A percentile compares a stretch with the other conserved stretches of the same genome.
These are phyloP conservation scores for Solanum peruvianum DNA, from an alignment of 257 asterid species.

Conservation along the genomic window DNA sequence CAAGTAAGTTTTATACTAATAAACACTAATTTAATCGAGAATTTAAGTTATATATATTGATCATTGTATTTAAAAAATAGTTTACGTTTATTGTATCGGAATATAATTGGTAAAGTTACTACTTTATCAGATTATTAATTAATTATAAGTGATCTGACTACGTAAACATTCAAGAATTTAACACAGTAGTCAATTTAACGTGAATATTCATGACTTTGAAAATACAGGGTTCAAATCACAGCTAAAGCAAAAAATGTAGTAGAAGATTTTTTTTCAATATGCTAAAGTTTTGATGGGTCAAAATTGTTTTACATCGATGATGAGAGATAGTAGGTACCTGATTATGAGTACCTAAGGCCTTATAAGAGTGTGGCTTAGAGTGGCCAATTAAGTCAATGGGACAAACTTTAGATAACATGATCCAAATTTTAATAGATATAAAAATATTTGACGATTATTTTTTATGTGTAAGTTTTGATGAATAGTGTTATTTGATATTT, in stretches of 20 bases:
- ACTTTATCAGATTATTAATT: background rate
- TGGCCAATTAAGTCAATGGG: background rate
- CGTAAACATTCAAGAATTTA: background rate
- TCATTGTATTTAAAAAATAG: background rate
- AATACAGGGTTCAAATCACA: background rate
- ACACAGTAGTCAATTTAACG: background rate
- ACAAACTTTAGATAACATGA: background rate
- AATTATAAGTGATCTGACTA: background rate
- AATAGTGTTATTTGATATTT: background rate
- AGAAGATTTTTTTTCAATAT: background rate
- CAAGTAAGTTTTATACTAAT: conserved; percentile 28
- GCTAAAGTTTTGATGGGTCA: background rate
- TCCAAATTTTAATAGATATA: background rate
- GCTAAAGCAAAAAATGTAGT: background rate
- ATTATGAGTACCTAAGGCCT: background rate
- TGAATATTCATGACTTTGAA: background rate
- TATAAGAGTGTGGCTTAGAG: background rate
- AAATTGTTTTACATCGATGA: background rate
- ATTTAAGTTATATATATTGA: background rate
- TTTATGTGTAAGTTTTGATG: background rate
- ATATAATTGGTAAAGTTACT: background rate
- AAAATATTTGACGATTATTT: background rate
- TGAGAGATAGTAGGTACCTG: background rate
- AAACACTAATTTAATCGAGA: background rate
- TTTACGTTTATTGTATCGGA: background rate